Evolutionary conservation across 2,329 filamentous ascomycete genomes (phyloP), one percentile per base, ranked within the genome.

Genomic region (Calycina marina): DNA sequence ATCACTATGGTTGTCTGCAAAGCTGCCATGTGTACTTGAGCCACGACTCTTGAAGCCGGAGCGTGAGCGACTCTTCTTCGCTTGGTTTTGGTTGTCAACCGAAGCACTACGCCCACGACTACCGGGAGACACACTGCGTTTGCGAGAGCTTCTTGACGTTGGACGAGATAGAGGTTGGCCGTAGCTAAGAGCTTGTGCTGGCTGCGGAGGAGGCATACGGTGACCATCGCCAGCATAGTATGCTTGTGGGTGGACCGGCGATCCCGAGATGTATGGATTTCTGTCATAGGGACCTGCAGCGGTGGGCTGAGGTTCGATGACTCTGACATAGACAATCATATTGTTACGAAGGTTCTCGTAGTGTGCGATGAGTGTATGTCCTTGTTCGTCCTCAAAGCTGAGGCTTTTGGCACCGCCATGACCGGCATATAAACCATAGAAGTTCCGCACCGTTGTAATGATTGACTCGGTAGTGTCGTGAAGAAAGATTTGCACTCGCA

Each of bases 401-500:
- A 98, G 79, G 44, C 90, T 86, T 53, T 77, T 77, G 45, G 72
- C 73, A 46, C 72, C 69, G 40, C 59, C 60, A 20, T 67, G 64
- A 40, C 72, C 76, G 43, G 88, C 82, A 56, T 94, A 94, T 45
- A 98, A 69, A 39, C 90, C 90, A 54, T 93, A 96, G 62, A 96
- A 96, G 64, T 94, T 96, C 69, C 93, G 96, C 52, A 96, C 88
- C 1, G 90, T 96, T 10, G 85, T 90, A 42, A 96, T 83, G 60
- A 98, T 98, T 20, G 86, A 94, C 54, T 96, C 88, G 14, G 88
- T 96, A 32, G 83, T 86, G 62, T 98, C 90, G 57, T 96, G 86
- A 28, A 83, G 83, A 51, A 79, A 93, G 46, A 98, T 94, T 51
- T 92, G 81, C 33, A 88, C 80, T 49, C 80, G 68, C 72, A 88